Conservation (phyloP, 352 stramenopile species). For the Thalassiosira pacifica region DNA sequence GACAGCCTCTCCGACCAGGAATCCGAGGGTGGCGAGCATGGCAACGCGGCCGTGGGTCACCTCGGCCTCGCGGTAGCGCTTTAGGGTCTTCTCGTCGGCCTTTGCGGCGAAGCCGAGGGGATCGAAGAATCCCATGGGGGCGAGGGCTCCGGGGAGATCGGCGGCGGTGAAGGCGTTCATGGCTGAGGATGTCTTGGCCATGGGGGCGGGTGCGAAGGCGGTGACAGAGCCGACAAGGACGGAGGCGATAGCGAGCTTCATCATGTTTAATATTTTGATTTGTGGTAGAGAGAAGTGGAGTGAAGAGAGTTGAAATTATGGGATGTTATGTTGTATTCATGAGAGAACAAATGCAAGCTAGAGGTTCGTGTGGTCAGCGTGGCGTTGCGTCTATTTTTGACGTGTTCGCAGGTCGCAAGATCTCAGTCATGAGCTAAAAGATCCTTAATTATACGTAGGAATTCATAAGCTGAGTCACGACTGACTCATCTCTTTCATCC, state of each 20-base stretch:
- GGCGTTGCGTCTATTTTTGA: too few relatives aligned
- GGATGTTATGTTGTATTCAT: too few relatives aligned
- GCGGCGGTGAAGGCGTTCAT: constrained; percentile 23
- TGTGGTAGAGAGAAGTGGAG: not conserved
- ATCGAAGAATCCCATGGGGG: constrained; percentile 70
- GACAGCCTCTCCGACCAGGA: constrained; percentile 68
- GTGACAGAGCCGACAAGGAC: too few relatives aligned
- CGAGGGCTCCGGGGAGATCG: constrained; percentile 54
- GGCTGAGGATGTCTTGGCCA: constrained; percentile 2
- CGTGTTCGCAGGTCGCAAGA: too few relatives aligned
- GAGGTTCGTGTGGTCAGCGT: too few relatives aligned
- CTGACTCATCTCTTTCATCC: too few relatives aligned
- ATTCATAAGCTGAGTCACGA: too few relatives aligned
- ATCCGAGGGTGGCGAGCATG: constrained; percentile 59
- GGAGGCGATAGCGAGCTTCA: constrained; percentile 11
- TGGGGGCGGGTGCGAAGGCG: not conserved
- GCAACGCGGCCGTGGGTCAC: constrained; percentile 72
- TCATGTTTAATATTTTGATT: not conserved
- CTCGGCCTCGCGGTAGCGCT: constrained; percentile 78
- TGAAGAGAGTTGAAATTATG: too few relatives aligned
- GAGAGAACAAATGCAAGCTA: too few relatives aligned
- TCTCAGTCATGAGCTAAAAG: too few relatives aligned
- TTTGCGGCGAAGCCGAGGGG: constrained; percentile 66
- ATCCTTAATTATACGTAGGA: too few relatives aligned
- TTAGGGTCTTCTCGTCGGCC: constrained; percentile 46